Conservation (phyloP, 306 rosid species). For the Mimosa pudica region DNA sequence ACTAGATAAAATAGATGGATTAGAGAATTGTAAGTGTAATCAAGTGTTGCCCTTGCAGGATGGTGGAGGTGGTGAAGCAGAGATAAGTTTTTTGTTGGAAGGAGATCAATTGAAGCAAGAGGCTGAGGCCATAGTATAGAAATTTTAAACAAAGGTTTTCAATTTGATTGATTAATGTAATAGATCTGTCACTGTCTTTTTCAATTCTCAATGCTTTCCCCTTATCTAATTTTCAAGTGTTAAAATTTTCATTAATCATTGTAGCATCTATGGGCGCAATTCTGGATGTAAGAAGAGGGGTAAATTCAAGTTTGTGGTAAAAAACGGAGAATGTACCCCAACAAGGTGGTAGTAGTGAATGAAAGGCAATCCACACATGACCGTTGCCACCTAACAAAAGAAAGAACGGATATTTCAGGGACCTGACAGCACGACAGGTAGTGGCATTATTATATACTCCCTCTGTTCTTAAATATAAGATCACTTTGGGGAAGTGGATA, state of each 20-base stretch:
- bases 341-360: too few species aligned
- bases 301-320: constrained; percentile 13
- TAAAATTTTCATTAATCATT: not conserved
- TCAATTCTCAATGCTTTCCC: not conserved
- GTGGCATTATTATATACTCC: not conserved
- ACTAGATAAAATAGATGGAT: constrained; percentile 37
- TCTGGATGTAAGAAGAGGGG: not conserved
- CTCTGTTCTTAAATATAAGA: too few species aligned
- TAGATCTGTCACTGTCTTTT: not conserved
- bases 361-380: not conserved
- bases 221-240: constrained; percentile 6
- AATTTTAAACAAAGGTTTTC: not conserved
- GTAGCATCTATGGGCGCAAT: not conserved
- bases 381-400: not conserved
- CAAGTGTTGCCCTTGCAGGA: constrained; percentile 15
- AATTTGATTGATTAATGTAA: not conserved
- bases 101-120: constrained; percentile 3
- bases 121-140: not conserved
- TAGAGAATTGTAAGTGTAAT: constrained; percentile 35
- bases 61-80: not conserved
- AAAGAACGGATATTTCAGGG: not conserved
- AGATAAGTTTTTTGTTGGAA: not conserved
- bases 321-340: too few species aligned
- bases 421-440: constrained; percentile 19
- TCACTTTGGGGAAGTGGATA: too few species aligned